Conservation (phyloP, 169 alveolate species). For the Plasmodium malariae region DNA sequence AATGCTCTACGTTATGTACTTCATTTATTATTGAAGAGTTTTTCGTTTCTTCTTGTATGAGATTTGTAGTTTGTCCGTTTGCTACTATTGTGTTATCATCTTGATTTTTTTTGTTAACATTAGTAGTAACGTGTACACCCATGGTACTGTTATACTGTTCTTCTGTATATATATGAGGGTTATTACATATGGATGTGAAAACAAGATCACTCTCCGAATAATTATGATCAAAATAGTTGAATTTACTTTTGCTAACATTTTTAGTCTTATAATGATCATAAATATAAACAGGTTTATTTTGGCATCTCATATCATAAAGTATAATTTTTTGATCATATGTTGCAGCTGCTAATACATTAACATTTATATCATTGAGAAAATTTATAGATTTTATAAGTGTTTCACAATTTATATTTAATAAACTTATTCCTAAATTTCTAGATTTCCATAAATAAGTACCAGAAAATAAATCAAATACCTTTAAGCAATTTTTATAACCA, state of each 20-base stretch:
- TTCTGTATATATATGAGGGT: constrained; percentile 24
- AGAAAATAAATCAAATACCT: constrained; percentile 79
- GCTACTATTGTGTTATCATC: too few relatives aligned
- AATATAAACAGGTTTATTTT: constrained; percentile 82
- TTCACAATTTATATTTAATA: constrained; percentile 79
- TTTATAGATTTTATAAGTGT: constrained; percentile 79
- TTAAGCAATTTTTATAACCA: constrained; percentile 79
- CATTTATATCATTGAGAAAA: constrained; percentile 79
- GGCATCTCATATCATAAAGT: constrained; percentile 82
- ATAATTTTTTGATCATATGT: constrained; percentile 80
- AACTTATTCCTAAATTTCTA: constrained; percentile 78
- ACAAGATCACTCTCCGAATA: constrained; percentile 64
- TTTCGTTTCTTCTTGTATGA: background rate
- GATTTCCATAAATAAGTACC: constrained; percentile 83
- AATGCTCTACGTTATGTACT: background rate
- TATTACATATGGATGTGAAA: constrained; percentile 47
- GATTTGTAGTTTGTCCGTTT: background rate
- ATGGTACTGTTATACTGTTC: too few relatives aligned
- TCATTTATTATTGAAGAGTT: background rate
- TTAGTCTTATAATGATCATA: constrained; percentile 78
- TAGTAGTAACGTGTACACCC: too few relatives aligned
- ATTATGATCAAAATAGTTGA: constrained; percentile 42
- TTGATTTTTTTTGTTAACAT: too few relatives aligned
- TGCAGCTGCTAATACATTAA: constrained; percentile 78
- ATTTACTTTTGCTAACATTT: constrained; percentile 58